Evolutionary conservation across 495 filamentous ascomycete species (phyloP), one percentile per base, ranked within the genome.

Genomic region (Immersiella caudata): DNA sequence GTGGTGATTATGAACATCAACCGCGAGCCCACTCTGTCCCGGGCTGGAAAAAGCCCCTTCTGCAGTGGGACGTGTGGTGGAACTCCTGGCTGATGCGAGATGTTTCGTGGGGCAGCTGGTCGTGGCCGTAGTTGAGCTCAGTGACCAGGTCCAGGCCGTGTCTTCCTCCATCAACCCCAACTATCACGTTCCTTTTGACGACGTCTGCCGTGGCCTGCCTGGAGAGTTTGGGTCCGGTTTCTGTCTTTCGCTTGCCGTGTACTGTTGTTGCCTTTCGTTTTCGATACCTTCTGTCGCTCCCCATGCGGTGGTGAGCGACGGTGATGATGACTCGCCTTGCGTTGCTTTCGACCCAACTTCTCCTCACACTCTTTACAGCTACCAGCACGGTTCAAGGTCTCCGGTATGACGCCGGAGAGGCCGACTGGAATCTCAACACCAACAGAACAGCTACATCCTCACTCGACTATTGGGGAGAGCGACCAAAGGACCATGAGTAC

Each of bases 391-490:
- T 73, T 68, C 54, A 60, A 64, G 80, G 80, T 60, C 86, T 88
- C 74, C 81, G 80, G 49, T 90, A 86, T 70, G 84, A 88, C 60
- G 79, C 85, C 33, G 68, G 78, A 9, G 74, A 88, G 56, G 75
- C 79, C 51, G 76, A 79, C 22, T 89, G 83, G 74, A 91, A 90
- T 59, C 78, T 91, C 65, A 91, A 91, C 70, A 79, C 81, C 35
- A 90, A 91, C 74, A 70, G 83, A 65, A 73, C 79, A n/a, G 88
- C 90, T 9, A 79, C 69, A 20, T 71, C 80, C 54, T 88, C 89
- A 1, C 76, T 86, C 16, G 82, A 92, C 33, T 92, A 92, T 76
- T 83, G 78, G 72, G 86, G 86, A 14, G 71, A 81, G 76, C 90
- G 90, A 83, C 75, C 80, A 16, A 79, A 83, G 60, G 84, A 87